These are phyloP conservation scores for Citrullus mucosospermus DNA, from an alignment of 306 rosid species.

Conservation along the genomic window DNA sequence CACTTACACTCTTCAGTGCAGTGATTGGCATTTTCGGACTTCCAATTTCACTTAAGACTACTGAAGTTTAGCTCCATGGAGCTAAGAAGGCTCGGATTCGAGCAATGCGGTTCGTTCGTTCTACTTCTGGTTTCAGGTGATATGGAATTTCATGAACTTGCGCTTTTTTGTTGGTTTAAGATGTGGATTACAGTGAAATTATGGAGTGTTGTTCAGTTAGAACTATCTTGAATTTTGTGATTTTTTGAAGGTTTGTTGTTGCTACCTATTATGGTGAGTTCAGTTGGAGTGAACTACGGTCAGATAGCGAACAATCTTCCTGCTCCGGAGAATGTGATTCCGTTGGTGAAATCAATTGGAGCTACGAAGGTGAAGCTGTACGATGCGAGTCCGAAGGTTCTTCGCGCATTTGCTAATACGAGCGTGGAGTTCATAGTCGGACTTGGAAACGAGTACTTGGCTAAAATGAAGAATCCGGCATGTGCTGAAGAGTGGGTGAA, in stretches of 20 bases:
- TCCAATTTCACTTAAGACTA: not conserved
- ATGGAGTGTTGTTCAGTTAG: not conserved
- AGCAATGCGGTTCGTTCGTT: not conserved
- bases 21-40: not conserved
- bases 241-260: slow-evolving; percentile 16
- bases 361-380: slow-evolving; percentile 82
- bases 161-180: not conserved
- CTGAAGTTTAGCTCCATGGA: slow-evolving; percentile 4
- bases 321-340: slow-evolving; percentile 40
- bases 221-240: not conserved
- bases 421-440: slow-evolving; percentile 75
- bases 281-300: slow-evolving; percentile 88
- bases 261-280: slow-evolving; percentile 19
- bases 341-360: slow-evolving; percentile 61
- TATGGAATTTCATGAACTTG: not conserved
- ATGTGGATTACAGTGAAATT: not conserved
- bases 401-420: slow-evolving; percentile 62
- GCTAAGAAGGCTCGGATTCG: not conserved
- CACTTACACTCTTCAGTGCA: not conserved
- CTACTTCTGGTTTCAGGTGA: slow-evolving; percentile 5
- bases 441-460: slow-evolving; percentile 56
- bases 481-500: slow-evolving; percentile 72
- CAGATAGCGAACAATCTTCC: slow-evolving; percentile 91
- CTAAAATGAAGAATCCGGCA: slow-evolving; percentile 47
- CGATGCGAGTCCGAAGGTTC: slow-evolving; percentile 75